Percentiles rank a stretch among this genome's conserved stretches.
Evolutionary conservation across 2,329 filamentous ascomycete species (phyloP).

Genomic region (Thelonectria blattea): DNA sequence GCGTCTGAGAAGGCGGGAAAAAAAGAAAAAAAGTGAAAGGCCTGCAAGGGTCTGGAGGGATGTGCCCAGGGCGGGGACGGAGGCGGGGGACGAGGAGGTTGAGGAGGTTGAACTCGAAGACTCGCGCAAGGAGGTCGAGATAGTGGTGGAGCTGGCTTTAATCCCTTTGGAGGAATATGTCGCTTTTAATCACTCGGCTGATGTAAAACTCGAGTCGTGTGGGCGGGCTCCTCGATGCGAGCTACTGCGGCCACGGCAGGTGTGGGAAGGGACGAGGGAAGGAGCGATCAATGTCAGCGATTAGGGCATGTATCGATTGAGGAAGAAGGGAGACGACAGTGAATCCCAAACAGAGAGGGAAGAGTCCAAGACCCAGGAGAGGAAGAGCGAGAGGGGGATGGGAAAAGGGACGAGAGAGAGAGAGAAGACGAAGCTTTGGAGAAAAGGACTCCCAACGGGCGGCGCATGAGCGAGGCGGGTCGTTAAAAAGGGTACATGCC

Average conservation of each 20-base stretch:
- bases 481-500: conserved; percentile 22
- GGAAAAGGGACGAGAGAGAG: not conserved
- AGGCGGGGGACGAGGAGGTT: conserved; percentile 23
- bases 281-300: not conserved
- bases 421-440: conserved; percentile 8
- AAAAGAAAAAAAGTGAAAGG: conserved; percentile 21
- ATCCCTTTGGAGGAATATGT: not conserved
- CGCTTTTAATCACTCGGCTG: not conserved
- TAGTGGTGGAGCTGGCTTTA: not conserved
- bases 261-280: not conserved
- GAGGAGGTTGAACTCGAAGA: not conserved
- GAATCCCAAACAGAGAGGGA: not conserved
- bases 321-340: not conserved
- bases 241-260: conserved; percentile 1
- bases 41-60: conserved; percentile 23
- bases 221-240: conserved; percentile 15
- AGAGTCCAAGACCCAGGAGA: not conserved
- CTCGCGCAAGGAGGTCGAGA: not conserved
- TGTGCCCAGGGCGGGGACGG: conserved; percentile 18
- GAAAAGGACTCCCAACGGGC: conserved; percentile 18
- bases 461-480: conserved; percentile 35
- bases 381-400: not conserved
- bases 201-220: conserved; percentile 8
- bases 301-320: not conserved
- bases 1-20: not conserved